Evolutionary conservation across 2,329 filamentous ascomycete species (phyloP), one percentile per base, ranked within the genome.

Genomic region (Mycosphaerella sp.): DNA sequence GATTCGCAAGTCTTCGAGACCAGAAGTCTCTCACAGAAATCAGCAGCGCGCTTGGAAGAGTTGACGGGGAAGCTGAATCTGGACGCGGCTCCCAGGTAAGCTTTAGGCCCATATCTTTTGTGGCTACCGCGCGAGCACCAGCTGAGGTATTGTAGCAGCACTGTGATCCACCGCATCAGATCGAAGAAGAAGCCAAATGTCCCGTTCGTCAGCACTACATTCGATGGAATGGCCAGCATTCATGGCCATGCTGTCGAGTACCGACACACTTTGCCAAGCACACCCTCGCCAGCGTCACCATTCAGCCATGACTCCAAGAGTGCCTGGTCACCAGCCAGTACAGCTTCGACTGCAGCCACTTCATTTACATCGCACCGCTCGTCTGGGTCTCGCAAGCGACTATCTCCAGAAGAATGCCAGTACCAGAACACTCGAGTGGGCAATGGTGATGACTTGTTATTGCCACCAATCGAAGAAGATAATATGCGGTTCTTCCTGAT

Each of bases 391-490:
- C 55, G 49, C 17, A 65, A 62, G 40, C 59, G 55, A n/a, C 53
- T 50, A 9, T 58, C 58, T 25, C 61, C 60, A 6, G 62, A 64
- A 44, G 65, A 65, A 17, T 57, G 50, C 30, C 61, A 61, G 7
- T 50, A 53, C 10, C 14, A 46, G 25, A 62, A 53, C 51, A 63
- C 60, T 50, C 56, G 52, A 21, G 39, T 52, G 8, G 57, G 55
- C 8, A 44, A 52, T 12, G 50, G 49, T 10, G 63, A 66, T 9
- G 63, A 66, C 16, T 53, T 57, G 39, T 21, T 51, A 2, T 51
- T 69, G 12, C 57, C 64, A 13, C 62, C 65, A 1, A 68, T 69
- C 36, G 61, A 67, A 39, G 66, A 69, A 48, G 62, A 64, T 35
- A 59, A 49, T 3, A 56, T 58, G 8, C 57, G 58, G 2, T 64